A percentile compares a stretch with the other conserved stretches of the same genome.
Conservation (phyloP, 768 basidiomycete genomes). For the Imleria badia region DNA sequence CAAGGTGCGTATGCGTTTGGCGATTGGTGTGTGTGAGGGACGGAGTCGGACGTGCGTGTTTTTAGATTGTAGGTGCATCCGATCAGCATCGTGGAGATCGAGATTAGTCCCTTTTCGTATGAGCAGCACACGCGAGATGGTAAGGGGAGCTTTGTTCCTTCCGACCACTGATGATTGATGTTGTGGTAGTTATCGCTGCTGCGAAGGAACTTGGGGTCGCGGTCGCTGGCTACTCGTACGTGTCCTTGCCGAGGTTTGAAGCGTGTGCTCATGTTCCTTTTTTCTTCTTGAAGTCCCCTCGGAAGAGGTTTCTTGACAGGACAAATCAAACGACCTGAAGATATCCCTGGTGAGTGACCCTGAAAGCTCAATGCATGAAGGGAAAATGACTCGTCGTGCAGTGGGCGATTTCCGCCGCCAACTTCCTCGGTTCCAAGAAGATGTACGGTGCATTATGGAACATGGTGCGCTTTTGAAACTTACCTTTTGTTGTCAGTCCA, state of each 20-base stretch:
- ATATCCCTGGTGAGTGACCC: slow-evolving; percentile 30
- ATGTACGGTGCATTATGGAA: slow-evolving; percentile 14
- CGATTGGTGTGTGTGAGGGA: too few species aligned
- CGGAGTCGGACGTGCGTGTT: too few species aligned
- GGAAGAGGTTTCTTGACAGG: slow-evolving; percentile 56
- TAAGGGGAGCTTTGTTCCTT: neutral
- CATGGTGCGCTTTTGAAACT: neutral
- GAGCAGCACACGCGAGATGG: slow-evolving; percentile 50
- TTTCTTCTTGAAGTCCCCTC: slow-evolving; percentile 41
- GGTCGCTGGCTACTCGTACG: slow-evolving; percentile 60
- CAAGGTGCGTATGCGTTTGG: slow-evolving; percentile 13
- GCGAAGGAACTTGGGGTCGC: slow-evolving; percentile 56
- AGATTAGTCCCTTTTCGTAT: slow-evolving; percentile 62
- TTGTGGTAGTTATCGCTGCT: slow-evolving; percentile 44
- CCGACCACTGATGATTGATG: neutral
- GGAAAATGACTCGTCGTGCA: neutral
- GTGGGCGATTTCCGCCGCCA: slow-evolving; percentile 41
- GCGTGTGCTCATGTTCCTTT: too few species aligned
- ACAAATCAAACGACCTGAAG: slow-evolving; percentile 40
- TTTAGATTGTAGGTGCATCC: slow-evolving; percentile 48
- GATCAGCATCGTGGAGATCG: slow-evolving; percentile 63
- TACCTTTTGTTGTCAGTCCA: neutral
- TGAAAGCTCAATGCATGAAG: too few species aligned
- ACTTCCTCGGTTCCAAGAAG: slow-evolving; percentile 45
- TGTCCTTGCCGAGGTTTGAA: neutral